Evolutionary conservation across 116 monocot genomes (phyloP).

Genomic region (Iris pallida): DNA sequence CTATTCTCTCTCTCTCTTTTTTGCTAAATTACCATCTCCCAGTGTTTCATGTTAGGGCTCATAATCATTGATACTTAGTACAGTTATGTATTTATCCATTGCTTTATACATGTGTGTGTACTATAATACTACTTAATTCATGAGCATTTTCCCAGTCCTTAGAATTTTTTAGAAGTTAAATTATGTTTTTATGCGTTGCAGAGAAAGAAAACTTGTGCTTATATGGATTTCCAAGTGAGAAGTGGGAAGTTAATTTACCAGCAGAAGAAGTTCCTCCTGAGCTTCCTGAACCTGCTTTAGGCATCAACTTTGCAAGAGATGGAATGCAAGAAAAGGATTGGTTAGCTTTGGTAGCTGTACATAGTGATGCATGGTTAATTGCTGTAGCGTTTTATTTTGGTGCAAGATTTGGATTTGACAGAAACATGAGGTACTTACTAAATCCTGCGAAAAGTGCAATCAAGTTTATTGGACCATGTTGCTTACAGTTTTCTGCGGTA

Average conservation of each 20-base stretch:
- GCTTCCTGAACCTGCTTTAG: conserved; percentile 59
- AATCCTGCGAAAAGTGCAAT: too few relatives aligned
- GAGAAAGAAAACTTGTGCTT: conserved; percentile 30
- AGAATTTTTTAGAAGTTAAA: conserved; percentile 26
- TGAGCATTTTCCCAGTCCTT: neutral
- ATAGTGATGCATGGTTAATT: conserved; percentile 58
- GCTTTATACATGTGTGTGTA: neutral
- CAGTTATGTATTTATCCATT: too few relatives aligned
- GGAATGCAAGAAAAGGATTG: conserved; percentile 67
- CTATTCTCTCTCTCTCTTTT: too few relatives aligned
- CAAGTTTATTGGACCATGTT: too few relatives aligned
- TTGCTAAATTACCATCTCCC: too few relatives aligned
- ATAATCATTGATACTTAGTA: too few relatives aligned
- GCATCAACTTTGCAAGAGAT: conserved; percentile 68
- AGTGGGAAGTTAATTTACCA: conserved; percentile 63
- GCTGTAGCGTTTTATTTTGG: conserved; percentile 64
- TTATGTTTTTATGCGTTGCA: conserved; percentile 5
- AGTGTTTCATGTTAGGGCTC: too few relatives aligned
- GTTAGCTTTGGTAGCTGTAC: conserved; percentile 58
- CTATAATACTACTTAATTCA: conserved; percentile 5
- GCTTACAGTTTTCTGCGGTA: too few relatives aligned
- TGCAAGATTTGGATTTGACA: conserved; percentile 63
- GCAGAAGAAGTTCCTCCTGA: conserved; percentile 69
- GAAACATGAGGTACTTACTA: conserved; percentile 37
- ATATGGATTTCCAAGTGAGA: conserved; percentile 57